Conservation (phyloP, 2,329 filamentous ascomycete species). For the Monilinia fructigena region DNA sequence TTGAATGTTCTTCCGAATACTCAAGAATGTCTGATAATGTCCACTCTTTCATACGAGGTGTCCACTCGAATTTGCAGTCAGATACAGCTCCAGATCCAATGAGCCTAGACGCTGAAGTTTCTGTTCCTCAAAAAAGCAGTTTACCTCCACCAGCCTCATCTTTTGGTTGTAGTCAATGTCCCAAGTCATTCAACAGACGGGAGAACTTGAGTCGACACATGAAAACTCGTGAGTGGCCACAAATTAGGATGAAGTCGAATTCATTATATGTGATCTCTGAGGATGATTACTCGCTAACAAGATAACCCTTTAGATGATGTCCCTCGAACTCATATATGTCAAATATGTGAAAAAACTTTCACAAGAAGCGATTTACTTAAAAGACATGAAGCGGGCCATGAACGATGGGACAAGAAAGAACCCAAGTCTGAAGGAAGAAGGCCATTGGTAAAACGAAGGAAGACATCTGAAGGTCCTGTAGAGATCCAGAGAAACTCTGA, state of each 20-base stretch:
- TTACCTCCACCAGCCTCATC: not conserved
- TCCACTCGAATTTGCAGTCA: slow-evolving; percentile 6
- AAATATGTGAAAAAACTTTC: slow-evolving; percentile 34
- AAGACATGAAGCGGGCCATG: slow-evolving; percentile 33
- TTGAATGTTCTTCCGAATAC: not conserved
- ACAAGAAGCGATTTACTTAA: slow-evolving; percentile 34
- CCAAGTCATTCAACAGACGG: slow-evolving; percentile 10
- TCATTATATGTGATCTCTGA: not conserved
- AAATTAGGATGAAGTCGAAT: not conserved
- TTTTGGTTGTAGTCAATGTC: slow-evolving; percentile 5
- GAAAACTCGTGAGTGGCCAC: slow-evolving; percentile 16
- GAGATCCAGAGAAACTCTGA: not conserved
- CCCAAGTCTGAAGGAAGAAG: slow-evolving; percentile 3
- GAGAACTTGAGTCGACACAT: slow-evolving; percentile 17
- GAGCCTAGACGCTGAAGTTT: not conserved
- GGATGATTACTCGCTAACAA: slow-evolving; percentile 13
- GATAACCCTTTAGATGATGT: slow-evolving; percentile 25
- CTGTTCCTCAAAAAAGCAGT: not conserved
- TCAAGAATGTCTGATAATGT: slow-evolving; percentile 12
- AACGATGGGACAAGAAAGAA: slow-evolving; percentile 31
- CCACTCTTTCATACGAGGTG: slow-evolving; percentile 5
- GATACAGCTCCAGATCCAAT: not conserved
- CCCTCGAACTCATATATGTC: slow-evolving; percentile 29
- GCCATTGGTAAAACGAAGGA: slow-evolving; percentile 26
- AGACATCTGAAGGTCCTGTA: slow-evolving; percentile 14